Percentiles rank a stretch among this genome's conserved stretches.
phyloP scores from a whole-genome alignment of 2,329 filamentous ascomycete genomes.

The Hymenoscyphus infarciens region DNA sequence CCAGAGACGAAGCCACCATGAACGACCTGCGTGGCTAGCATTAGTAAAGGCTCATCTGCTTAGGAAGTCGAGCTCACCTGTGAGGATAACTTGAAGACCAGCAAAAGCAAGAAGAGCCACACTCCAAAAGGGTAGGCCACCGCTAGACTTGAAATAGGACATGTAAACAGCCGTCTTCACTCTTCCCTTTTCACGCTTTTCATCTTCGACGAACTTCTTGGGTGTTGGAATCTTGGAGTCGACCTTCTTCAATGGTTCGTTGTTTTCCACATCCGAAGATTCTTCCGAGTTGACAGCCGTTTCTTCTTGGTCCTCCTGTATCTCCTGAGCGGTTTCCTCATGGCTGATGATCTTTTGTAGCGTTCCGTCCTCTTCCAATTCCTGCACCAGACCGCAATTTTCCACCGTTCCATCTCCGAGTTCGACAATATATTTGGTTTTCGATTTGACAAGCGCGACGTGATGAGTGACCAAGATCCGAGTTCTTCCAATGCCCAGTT shows the following conservation, averaged over 20 bases:
- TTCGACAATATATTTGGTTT: slow-evolving; percentile 70
- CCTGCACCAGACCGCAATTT: slow-evolving; percentile 60
- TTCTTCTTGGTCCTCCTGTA: slow-evolving; percentile 46
- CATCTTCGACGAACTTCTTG: slow-evolving; percentile 74
- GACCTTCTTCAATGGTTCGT: slow-evolving; percentile 45
- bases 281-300: slow-evolving; percentile 56
- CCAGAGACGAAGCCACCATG: slow-evolving; percentile 65
- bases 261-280: slow-evolving; percentile 42
- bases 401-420: slow-evolving; percentile 65
- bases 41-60: not conserved
- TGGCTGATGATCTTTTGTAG: slow-evolving; percentile 56
- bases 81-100: slow-evolving; percentile 49
- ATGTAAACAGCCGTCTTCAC: slow-evolving; percentile 66
- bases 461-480: slow-evolving; percentile 80
- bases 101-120: slow-evolving; percentile 52
- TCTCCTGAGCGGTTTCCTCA: slow-evolving; percentile 46
- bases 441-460: slow-evolving; percentile 65
- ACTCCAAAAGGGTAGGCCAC: slow-evolving; percentile 59
- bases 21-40: slow-evolving; percentile 40
- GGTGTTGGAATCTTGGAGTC: slow-evolving; percentile 46
- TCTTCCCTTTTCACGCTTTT: slow-evolving; percentile 66
- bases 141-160: slow-evolving; percentile 64
- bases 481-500: slow-evolving; percentile 66
- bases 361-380: slow-evolving; percentile 56
- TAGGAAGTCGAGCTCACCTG: slow-evolving; percentile 42